Percentiles rank a stretch among this genome's conserved stretches.
Conservation (phyloP, 2,329 filamentous ascomycete species). For the Raffaelea deltoideospora region DNA sequence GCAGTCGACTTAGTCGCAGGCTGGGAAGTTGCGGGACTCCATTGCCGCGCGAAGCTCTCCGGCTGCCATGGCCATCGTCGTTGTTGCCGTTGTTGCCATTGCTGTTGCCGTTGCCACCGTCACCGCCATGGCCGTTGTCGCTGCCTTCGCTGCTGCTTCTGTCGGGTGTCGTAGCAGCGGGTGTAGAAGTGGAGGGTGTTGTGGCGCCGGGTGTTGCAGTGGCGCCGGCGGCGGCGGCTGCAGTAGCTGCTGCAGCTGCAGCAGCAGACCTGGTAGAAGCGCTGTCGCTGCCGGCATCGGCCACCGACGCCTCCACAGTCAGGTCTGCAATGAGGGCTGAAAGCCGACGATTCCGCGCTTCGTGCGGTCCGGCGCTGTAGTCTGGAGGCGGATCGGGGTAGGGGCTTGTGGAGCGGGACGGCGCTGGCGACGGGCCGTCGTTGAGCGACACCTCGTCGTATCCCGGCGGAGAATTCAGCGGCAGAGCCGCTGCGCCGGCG, state of each 20-base stretch:
- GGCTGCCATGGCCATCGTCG: constrained; percentile 1
- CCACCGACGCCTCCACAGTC: constrained; percentile 8
- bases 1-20: constrained; percentile 31
- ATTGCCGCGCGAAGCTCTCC: constrained; percentile 18
- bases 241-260: neutral
- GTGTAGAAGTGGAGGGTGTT: too few relatives aligned
- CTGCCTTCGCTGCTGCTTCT: neutral
- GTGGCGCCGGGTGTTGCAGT: neutral
- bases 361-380: constrained; percentile 26
- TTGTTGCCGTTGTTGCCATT: constrained; percentile 2
- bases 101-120: neutral
- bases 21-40: constrained; percentile 35
- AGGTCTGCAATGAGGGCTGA: constrained; percentile 18
- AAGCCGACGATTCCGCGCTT: constrained; percentile 16
- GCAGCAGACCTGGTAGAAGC: too few relatives aligned
- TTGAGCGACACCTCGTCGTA: constrained; percentile 27
- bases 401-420: constrained; percentile 21
- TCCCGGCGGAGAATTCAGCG: constrained; percentile 29
- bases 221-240: neutral
- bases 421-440: constrained; percentile 16
- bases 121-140: neutral
- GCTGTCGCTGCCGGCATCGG: too few relatives aligned
- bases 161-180: too few relatives aligned
- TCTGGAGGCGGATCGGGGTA: constrained; percentile 34
- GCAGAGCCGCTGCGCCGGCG: constrained; percentile 28